Evolutionary conservation across 2,329 filamentous ascomycete species (phyloP).

Genomic region (Ramularia endophylla): DNA sequence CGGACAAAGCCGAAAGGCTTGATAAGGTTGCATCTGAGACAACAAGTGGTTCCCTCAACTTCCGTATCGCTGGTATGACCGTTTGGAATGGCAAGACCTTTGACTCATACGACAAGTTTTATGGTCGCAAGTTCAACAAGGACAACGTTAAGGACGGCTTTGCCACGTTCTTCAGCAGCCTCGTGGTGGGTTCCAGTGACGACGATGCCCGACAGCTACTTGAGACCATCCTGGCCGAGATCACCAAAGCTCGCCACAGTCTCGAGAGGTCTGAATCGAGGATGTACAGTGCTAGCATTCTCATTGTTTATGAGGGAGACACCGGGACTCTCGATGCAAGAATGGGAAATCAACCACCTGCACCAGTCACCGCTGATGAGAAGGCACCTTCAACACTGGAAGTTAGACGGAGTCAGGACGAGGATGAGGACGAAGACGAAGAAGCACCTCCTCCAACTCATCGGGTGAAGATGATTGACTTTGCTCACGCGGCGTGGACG

Average conservation of each 20-base stretch:
- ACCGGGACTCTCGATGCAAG: conserved; percentile 47
- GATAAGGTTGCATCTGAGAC: conserved; percentile 55
- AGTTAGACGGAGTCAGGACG: conserved; percentile 34
- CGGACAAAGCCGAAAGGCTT: conserved; percentile 52
- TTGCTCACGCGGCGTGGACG: conserved; percentile 84
- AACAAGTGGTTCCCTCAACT: conserved; percentile 55
- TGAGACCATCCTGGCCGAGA: conserved; percentile 34
- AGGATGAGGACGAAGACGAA: conserved; percentile 51
- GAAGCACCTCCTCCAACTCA: conserved; percentile 59
- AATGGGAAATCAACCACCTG: conserved; percentile 36
- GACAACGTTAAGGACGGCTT: conserved; percentile 54
- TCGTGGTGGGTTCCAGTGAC: conserved; percentile 36
- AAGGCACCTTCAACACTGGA: conserved; percentile 28
- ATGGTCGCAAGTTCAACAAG: conserved; percentile 53
- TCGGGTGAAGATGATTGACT: conserved; percentile 86
- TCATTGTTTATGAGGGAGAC: conserved; percentile 63
- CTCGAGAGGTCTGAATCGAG: conserved; percentile 58
- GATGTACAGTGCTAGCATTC: conserved; percentile 61
- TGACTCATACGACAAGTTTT: conserved; percentile 60
- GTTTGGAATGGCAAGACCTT: conserved; percentile 49
- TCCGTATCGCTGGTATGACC: conserved; percentile 61
- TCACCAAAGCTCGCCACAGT: conserved; percentile 44
- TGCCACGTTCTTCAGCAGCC: conserved; percentile 47
- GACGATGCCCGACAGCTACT: conserved; percentile 37
- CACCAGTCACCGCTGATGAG: conserved; percentile 17